phyloP scores from a whole-genome alignment of 2,329 filamentous ascomycete species.

The Aspergillus glaucus region DNA sequence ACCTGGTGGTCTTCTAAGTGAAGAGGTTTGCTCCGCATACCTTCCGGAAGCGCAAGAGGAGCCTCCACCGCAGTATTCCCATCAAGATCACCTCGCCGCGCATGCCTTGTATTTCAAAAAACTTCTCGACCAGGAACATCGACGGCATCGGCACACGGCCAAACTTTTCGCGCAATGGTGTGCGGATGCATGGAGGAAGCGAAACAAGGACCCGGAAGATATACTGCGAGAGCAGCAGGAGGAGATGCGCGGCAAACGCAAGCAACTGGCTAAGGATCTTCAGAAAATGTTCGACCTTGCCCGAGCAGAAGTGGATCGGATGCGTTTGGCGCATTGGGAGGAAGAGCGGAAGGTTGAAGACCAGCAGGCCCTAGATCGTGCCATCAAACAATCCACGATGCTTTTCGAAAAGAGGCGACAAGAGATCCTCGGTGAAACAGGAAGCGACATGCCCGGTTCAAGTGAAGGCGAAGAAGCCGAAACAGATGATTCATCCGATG shows the following conservation, averaged over 20 bases:
- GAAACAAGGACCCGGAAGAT: constrained; percentile 56
- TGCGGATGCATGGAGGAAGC: constrained; percentile 37
- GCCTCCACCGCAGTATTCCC: constrained; percentile 73
- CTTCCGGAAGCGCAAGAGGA: constrained; percentile 68
- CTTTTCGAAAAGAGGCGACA: constrained; percentile 42
- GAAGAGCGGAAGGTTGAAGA: constrained; percentile 46
- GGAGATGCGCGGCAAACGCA: constrained; percentile 62
- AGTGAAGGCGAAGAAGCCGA: constrained; percentile 40
- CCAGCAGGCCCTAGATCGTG: constrained; percentile 50
- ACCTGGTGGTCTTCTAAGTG: constrained; percentile 68
- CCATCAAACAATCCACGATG: constrained; percentile 47
- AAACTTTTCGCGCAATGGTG: constrained; percentile 63
- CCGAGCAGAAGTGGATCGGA: constrained; percentile 51
- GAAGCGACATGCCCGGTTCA: constrained; percentile 67
- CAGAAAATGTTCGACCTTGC: constrained; percentile 57
- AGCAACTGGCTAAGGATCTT: constrained; percentile 60
- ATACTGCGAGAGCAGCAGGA: constrained; percentile 70
- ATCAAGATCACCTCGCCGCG: constrained; percentile 74
- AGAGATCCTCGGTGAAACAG: constrained; percentile 46
- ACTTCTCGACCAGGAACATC: constrained; percentile 72
- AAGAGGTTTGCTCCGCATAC: constrained; percentile 64
- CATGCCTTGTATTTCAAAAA: constrained; percentile 76
- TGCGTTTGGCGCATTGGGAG: constrained; percentile 53
- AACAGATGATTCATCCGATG: constrained; percentile 47
- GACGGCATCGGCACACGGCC: constrained; percentile 67